phyloP scores from a whole-genome alignment of 345 rosid species.

The Abelmoschus esculentus region DNA sequence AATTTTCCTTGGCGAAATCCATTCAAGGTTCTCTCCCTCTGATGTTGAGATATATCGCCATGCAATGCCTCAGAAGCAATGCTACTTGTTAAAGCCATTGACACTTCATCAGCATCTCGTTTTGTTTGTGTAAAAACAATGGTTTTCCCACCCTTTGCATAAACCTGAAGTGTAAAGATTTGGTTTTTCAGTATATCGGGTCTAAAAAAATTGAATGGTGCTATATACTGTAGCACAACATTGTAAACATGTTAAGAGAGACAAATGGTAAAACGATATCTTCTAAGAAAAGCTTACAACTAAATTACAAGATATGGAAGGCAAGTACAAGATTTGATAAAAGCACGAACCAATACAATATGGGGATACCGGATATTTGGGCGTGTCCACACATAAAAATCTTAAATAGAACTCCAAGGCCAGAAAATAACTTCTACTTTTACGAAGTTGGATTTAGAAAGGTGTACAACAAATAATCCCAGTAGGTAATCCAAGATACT shows the following conservation, averaged over 20 bases:
- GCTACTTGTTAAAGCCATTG: slow-evolving; percentile 64
- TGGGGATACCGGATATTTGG: not conserved
- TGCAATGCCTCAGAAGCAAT: slow-evolving; percentile 94
- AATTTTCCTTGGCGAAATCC: slow-evolving; percentile 92
- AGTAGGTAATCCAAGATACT: not conserved
- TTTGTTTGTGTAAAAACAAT: slow-evolving; percentile 92
- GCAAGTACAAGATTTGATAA: not conserved
- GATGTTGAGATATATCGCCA: slow-evolving; percentile 98
- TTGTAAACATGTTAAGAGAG: not conserved
- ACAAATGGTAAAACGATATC: not conserved
- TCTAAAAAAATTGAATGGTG: not conserved
- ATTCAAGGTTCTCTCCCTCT: slow-evolving; percentile 94
- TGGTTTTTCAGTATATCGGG: not conserved
- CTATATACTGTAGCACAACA: not conserved
- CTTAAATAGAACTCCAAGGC: not conserved
- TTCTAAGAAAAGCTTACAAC: not conserved
- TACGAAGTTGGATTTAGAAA: not conserved
- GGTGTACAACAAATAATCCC: not conserved
- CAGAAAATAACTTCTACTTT: not conserved
- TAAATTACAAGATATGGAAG: not conserved
- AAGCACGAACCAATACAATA: not conserved
- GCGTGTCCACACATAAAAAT: not conserved
- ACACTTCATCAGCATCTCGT: slow-evolving; percentile 94
- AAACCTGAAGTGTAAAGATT: slow-evolving; percentile 43
- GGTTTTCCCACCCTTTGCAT: slow-evolving; percentile 96